Evolutionary conservation across 176 grass and related monocot genomes (phyloP).

Genomic region (Chloris gayana): DNA sequence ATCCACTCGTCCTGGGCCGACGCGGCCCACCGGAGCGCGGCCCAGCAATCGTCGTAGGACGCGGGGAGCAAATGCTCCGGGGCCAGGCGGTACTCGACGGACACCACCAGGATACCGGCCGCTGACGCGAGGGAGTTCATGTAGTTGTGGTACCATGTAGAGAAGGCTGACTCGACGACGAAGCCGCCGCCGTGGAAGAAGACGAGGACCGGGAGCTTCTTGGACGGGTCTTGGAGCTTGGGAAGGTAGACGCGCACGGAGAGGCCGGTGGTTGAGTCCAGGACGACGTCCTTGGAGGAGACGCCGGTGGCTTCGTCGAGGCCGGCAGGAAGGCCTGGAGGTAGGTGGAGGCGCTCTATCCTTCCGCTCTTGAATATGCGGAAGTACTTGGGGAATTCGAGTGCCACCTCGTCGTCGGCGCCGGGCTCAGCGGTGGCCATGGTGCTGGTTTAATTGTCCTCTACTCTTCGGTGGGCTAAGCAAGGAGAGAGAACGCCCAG

Average conservation of each 20-base stretch:
- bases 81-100: neutral
- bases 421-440: neutral
- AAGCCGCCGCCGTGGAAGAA: too few species aligned
- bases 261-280: constrained; percentile 44
- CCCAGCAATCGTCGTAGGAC: neutral
- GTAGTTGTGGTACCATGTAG: neutral
- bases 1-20: neutral
- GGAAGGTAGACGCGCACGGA: constrained; percentile 64
- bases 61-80: neutral
- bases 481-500: neutral
- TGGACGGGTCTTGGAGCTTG: neutral
- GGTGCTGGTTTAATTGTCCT: neutral
- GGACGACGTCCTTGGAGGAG: constrained; percentile 63
- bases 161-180: too few species aligned
- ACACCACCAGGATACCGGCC: neutral
- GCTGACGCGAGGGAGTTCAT: neutral
- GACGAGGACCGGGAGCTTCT: too few species aligned
- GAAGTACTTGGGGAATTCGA: constrained; percentile 37
- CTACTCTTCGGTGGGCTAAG: neutral
- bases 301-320: constrained; percentile 60
- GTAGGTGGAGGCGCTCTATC: constrained; percentile 43
- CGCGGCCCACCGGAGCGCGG: neutral
- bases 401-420: constrained; percentile 30
- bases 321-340: constrained; percentile 24
- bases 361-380: constrained; percentile 60